Evolutionary conservation across 2,329 filamentous ascomycete species (phyloP).

Genomic region (Colletotrichum tabaci): DNA sequence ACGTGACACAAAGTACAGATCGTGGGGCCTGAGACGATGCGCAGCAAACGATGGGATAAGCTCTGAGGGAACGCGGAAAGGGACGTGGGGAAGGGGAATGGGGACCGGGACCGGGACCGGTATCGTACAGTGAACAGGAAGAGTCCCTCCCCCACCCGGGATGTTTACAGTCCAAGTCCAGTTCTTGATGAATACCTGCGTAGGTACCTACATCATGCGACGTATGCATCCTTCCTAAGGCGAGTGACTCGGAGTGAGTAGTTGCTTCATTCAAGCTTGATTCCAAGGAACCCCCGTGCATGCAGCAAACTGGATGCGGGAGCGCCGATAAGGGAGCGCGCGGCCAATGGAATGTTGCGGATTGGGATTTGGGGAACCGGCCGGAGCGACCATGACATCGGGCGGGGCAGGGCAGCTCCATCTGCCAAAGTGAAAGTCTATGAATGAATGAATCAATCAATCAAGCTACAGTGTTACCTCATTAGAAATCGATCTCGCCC

Average conservation of each 20-base stretch:
- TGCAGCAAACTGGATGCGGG: slow-evolving; percentile 22
- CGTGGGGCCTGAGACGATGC: slow-evolving; percentile 21
- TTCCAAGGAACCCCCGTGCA: slow-evolving; percentile 31
- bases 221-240: neutral
- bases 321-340: slow-evolving; percentile 36
- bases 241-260: neutral
- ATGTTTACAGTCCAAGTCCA: neutral
- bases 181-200: neutral
- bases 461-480: too few relatives aligned
- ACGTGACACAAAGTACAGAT: slow-evolving; percentile 15
- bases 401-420: slow-evolving; percentile 2
- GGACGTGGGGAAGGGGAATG: neutral
- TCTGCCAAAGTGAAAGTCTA: too few relatives aligned
- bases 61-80: slow-evolving; percentile 11
- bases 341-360: slow-evolving; percentile 29
- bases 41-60: neutral
- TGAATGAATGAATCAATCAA: too few relatives aligned
- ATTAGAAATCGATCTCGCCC: too few relatives aligned
- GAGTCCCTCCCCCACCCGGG: too few relatives aligned
- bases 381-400: slow-evolving; percentile 13
- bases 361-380: slow-evolving; percentile 7
- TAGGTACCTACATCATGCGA: neutral
- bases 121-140: too few relatives aligned
- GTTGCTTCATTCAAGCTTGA: neutral
- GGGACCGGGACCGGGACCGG: too few relatives aligned